Evolutionary conservation across 345 rosid species (phyloP), one percentile per base, ranked within the genome.

Genomic region (Bretschneidera sinensis): DNA sequence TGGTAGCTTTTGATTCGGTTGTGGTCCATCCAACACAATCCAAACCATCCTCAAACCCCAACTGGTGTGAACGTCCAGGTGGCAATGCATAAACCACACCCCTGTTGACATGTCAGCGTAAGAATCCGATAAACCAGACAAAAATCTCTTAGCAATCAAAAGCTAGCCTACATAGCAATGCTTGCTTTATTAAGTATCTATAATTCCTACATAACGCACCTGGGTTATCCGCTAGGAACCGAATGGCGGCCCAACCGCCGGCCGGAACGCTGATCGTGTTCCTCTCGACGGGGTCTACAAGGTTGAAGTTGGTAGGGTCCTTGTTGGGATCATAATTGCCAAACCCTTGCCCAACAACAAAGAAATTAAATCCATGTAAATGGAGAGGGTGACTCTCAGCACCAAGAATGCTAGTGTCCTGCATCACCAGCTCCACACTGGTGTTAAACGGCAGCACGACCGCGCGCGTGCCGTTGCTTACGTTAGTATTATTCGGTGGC

Each of bases 311-410:
- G 11, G 23, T 48, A 13, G 71, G 74, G 54, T 76, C 77, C 11
- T 72, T 68, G 15, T 48, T 58, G 0, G 69, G 71, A 25, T 72
- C 71, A 49, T 55, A 76, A 63, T 76, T 72, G 16, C 80, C 80
- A 13, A 53, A 68, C 45, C 77, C 80, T 22, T 51, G 62, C 35
- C 80, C 80, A 13, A 76, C 77, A 0, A 76, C 51, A 45, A 72
- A 76, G 59, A 76, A 76, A 58, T 76, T 76, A 52, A 21, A 72
- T 14, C 80, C 80, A 49, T 76, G 80, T 17, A 76, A 35, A 54
- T 76, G 80, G 6, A 76, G 77, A 17, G 80, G 80, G 59, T 72
- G 80, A 33, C 74, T 68, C 68, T 76, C 80, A 17, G 63, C 69
- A 14, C 63, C 77, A 7, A 76, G 68, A 56, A 76, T 76, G 65